Evolutionary conservation across 1,284 basidiomycete genomes (phyloP).

Genomic region (Heterobasidion irregulare): DNA sequence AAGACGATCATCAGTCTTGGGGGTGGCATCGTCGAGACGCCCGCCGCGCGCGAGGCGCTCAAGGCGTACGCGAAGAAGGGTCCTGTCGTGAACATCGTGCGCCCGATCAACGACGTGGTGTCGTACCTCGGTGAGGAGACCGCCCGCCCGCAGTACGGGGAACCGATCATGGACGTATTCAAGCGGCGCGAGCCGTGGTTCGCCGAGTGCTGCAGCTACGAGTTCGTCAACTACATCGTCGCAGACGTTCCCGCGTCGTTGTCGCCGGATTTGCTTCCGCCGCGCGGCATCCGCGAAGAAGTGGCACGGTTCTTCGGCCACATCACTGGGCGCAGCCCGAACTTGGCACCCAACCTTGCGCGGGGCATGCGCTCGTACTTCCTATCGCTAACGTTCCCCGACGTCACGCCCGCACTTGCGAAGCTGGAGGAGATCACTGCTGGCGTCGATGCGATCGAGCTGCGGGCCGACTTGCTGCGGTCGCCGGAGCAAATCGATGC

Average conservation of each 20-base stretch:
- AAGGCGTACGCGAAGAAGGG: slow-evolving; percentile 58
- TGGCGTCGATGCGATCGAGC: slow-evolving; percentile 91
- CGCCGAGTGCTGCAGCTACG: slow-evolving; percentile 75
- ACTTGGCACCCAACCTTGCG: slow-evolving; percentile 52
- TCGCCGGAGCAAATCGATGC: slow-evolving; percentile 38
- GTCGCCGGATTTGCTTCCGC: not conserved
- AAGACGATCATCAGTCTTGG: slow-evolving; percentile 87
- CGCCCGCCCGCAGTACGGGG: slow-evolving; percentile 80
- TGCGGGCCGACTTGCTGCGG: slow-evolving; percentile 87
- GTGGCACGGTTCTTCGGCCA: slow-evolving; percentile 84
- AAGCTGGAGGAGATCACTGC: slow-evolving; percentile 67
- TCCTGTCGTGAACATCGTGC: slow-evolving; percentile 65
- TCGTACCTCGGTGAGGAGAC: slow-evolving; percentile 75
- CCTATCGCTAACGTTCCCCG: slow-evolving; percentile 88
- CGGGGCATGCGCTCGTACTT: slow-evolving; percentile 77
- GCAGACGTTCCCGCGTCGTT: not conserved
- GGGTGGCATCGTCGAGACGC: slow-evolving; percentile 90
- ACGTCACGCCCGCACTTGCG: slow-evolving; percentile 66
- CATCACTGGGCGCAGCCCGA: slow-evolving; percentile 69
- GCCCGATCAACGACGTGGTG: slow-evolving; percentile 66
- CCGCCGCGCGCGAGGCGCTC: slow-evolving; percentile 65
- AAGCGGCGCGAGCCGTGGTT: slow-evolving; percentile 84
- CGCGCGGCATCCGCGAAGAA: slow-evolving; percentile 30
- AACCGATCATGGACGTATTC: slow-evolving; percentile 79
- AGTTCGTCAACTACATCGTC: slow-evolving; percentile 76